A percentile compares a stretch with the other conserved stretches of the same genome.
phyloP scores from a whole-genome alignment of 148 eudicot species.

The Salicornia ramosissima region DNA sequence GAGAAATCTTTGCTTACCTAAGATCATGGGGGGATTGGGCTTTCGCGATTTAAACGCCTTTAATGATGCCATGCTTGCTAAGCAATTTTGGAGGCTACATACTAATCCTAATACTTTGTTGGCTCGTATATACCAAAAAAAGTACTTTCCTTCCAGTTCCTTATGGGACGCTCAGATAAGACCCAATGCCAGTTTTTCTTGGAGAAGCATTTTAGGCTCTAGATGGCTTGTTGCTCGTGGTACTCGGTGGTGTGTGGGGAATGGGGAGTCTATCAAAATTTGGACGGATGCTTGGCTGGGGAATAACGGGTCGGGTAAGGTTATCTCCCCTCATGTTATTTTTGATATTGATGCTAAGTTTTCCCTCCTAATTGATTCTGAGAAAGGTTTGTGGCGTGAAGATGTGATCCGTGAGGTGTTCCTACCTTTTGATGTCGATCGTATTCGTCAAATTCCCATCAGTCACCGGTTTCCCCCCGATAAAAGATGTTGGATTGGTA shows the following conservation, averaged over 20 bases:
- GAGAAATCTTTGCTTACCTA: neutral
- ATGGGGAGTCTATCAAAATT: neutral
- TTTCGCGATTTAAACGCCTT: neutral
- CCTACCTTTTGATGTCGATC: too few relatives aligned
- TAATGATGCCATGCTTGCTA: neutral
- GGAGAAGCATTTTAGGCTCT: neutral
- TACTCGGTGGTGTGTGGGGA: neutral
- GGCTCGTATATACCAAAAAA: too few relatives aligned
- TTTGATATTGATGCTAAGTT: neutral
- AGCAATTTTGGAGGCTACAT: neutral
- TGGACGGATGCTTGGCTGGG: neutral
- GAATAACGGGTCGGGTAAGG: neutral
- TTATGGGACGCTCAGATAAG: neutral
- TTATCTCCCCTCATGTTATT: neutral
- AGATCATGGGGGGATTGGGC: neutral
- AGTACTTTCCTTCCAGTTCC: neutral
- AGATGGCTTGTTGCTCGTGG: neutral
- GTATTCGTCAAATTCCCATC: too few relatives aligned
- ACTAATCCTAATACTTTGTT: neutral
- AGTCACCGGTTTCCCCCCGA: too few relatives aligned
- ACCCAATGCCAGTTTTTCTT: neutral
- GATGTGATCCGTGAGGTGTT: too few relatives aligned
- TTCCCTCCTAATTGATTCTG: neutral
- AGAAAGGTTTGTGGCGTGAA: too few relatives aligned
- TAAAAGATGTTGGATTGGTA: too few relatives aligned